These are phyloP conservation scores for Colletotrichum somersetense DNA, from an alignment of 2,329 filamentous ascomycete species.

Conservation along the genomic window DNA sequence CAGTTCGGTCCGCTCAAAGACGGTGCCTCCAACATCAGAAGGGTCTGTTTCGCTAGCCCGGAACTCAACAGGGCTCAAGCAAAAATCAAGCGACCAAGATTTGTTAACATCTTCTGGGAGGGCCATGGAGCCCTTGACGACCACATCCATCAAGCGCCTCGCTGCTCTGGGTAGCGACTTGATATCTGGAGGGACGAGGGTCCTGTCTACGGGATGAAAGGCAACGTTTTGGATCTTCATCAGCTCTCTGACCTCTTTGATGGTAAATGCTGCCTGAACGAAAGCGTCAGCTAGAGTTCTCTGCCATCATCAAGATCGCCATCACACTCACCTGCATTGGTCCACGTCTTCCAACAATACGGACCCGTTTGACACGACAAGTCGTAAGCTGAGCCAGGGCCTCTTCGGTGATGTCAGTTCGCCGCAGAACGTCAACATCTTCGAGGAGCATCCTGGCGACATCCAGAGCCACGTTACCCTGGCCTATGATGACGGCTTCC, in stretches of 20 bases:
- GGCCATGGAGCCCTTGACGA: constrained; percentile 78
- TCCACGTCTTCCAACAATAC: constrained; percentile 89
- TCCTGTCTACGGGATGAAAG: constrained; percentile 76
- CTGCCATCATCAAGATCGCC: neutral
- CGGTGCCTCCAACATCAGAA: constrained; percentile 70
- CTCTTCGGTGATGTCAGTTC: constrained; percentile 90
- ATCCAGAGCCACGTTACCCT: constrained; percentile 96
- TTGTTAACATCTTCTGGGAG: constrained; percentile 64
- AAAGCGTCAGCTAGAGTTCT: neutral
- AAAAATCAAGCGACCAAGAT: constrained; percentile 88
- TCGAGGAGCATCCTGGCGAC: constrained; percentile 89
- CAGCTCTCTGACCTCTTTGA: constrained; percentile 92
- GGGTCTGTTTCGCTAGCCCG: constrained; percentile 60
- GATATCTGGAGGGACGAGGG: constrained; percentile 76
- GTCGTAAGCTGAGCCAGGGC: constrained; percentile 79
- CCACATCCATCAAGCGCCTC: constrained; percentile 82
- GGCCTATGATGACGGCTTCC: constrained; percentile 88
- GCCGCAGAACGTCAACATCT: constrained; percentile 77
- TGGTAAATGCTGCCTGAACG: constrained; percentile 87
- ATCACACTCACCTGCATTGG: constrained; percentile 78
- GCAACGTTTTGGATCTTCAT: constrained; percentile 79
- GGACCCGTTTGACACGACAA: constrained; percentile 83
- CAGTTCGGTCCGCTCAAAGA: constrained; percentile 74
- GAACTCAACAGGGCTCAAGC: constrained; percentile 82
- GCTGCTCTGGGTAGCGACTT: constrained; percentile 80